These are phyloP conservation scores for Hysterium pulicare DNA, from an alignment of 2,329 filamentous ascomycete genomes.

Conservation along the genomic window DNA sequence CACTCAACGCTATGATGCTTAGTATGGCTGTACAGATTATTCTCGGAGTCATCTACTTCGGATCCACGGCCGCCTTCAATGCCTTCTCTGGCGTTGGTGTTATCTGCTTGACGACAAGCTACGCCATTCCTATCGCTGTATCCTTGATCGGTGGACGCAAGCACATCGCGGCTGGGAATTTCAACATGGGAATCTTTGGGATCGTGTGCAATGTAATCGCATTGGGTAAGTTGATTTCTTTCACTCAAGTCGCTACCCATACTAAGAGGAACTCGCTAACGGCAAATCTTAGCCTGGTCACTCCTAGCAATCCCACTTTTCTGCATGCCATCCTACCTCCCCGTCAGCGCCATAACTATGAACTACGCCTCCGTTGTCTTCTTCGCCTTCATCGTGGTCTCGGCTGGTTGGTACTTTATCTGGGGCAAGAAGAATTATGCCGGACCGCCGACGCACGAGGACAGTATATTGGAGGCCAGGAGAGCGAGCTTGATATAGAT, in stretches of 20 bases:
- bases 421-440: slow-evolving; percentile 69
- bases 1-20: slow-evolving; percentile 70
- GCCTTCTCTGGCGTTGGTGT: slow-evolving; percentile 69
- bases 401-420: slow-evolving; percentile 63
- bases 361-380: slow-evolving; percentile 78
- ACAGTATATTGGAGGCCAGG: no score
- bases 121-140: slow-evolving; percentile 64
- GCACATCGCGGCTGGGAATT: slow-evolving; percentile 55
- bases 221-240: slow-evolving; percentile 53
- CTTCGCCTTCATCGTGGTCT: slow-evolving; percentile 59
- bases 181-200: slow-evolving; percentile 62
- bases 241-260: background rate
- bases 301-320: slow-evolving; percentile 68
- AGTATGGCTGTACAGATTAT: slow-evolving; percentile 62
- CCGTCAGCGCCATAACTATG: slow-evolving; percentile 57
- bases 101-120: slow-evolving; percentile 66
- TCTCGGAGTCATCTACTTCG: slow-evolving; percentile 67
- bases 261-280: slow-evolving; percentile 1
- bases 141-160: slow-evolving; percentile 60
- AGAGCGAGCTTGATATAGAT: no score
- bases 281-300: slow-evolving; percentile 52
- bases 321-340: slow-evolving; percentile 66
- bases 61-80: slow-evolving; percentile 66
- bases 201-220: slow-evolving; percentile 61
- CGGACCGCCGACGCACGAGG: slow-evolving; percentile 59